Base-by-base conservation (phyloP, 2,329 filamentous ascomycete genomes). In the Phoma herbarum region DNA sequence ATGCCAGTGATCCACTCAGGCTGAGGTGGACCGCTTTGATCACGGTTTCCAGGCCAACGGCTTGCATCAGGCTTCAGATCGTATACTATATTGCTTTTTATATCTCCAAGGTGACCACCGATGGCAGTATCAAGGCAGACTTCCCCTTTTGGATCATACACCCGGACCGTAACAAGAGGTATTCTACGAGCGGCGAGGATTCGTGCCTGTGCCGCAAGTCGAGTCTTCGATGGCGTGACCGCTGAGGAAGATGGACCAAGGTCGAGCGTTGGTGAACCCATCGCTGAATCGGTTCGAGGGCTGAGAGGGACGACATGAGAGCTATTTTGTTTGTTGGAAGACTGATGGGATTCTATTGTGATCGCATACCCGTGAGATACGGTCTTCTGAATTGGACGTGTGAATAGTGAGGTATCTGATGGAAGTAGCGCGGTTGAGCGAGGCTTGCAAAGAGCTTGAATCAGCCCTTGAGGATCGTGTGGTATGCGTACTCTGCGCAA, bases 391-490 rank as follows among this genome's bases (percentile, higher is more conserved):
- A 53, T 43, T 37, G 52, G 48, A 20, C 47, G 55, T 23, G 59
- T 59, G 22, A 66, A 57, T 31, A 60, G 46, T 6, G 53, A 49
- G 18, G 75, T 76, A 1, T 72, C 73, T 2, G 62, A 59, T 2
- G 83, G 80, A 22, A 84, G 77, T 39, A 86, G 82, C 20, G 85
- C 79, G 28, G 81, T 81, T 28, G 84, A 84, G 4, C 83, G 78
- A 0, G 90, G 90, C 42, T 83, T 84, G 74, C 90, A 93, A 1
- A 92, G 81, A 1, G 81, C 77, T 75, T 93, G 90, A 61, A 93
- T 86, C 8, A 85, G 66, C 25, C 90, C 90, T 5, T 90, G 85
- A 1, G 88, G 84, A 63, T 93, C 90, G 57, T 86, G 86, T 1
- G 89, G 90, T 0, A 86, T 81, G 52, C 90, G 85, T 18, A 93